Conservation (phyloP, 164 flowering plant species). For the Liquidambar formosana region DNA sequence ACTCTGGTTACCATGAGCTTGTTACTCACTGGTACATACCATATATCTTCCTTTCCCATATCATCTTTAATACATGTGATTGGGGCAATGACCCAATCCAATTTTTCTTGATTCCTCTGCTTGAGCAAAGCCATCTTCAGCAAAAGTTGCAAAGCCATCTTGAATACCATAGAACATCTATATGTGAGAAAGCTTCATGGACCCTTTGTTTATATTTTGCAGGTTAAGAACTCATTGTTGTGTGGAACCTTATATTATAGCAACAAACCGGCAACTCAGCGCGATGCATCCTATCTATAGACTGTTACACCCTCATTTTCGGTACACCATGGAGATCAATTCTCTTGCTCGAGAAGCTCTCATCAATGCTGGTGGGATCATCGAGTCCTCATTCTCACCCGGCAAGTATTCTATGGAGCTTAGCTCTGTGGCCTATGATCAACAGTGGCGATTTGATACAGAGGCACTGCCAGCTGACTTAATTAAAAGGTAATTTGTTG, state of each 20-base stretch:
- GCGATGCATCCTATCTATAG: slow-evolving; percentile 74
- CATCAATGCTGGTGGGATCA: slow-evolving; percentile 59
- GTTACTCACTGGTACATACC: slow-evolving; percentile 66
- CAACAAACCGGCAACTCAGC: slow-evolving; percentile 68
- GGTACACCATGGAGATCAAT: slow-evolving; percentile 86
- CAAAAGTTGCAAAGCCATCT: no score
- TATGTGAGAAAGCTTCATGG: no score
- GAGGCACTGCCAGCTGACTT: slow-evolving; percentile 70
- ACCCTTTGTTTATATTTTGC: slow-evolving; percentile 18
- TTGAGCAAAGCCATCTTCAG: no score
- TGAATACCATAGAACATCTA: no score
- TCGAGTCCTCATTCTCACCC: slow-evolving; percentile 57
- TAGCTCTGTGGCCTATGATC: slow-evolving; percentile 61
- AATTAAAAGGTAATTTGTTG: slow-evolving; percentile 45
- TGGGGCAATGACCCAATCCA: no score
- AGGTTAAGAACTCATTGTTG: slow-evolving; percentile 74
- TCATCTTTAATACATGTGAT: no score
- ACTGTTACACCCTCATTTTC: slow-evolving; percentile 63
- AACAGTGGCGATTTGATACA: slow-evolving; percentile 62
- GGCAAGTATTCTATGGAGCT: slow-evolving; percentile 56
- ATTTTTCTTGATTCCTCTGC: no score
- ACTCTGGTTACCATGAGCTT: slow-evolving; percentile 69
- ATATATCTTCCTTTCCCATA: no score
- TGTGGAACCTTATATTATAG: slow-evolving; percentile 71
- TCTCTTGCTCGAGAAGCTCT: slow-evolving; percentile 61